These are phyloP conservation scores for Aspergillus spinulosporus DNA, from an alignment of 2,329 filamentous ascomycete species.

Conservation along the genomic window DNA sequence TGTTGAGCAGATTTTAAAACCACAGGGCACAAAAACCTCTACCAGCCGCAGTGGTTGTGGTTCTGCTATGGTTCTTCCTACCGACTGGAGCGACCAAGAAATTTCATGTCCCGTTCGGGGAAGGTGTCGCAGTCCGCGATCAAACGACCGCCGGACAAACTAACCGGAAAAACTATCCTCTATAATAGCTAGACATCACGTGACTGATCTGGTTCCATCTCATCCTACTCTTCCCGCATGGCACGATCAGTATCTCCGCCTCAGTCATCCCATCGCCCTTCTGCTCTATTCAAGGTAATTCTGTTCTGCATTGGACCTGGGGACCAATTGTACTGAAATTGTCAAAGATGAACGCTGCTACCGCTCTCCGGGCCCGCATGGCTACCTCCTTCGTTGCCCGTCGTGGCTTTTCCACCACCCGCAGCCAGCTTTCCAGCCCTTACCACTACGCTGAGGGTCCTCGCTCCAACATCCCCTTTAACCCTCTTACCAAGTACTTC, in stretches of 20 bases:
- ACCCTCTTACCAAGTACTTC: slow-evolving; percentile 88
- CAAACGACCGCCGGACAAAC: slow-evolving; percentile 4
- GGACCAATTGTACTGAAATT: slow-evolving; percentile 44
- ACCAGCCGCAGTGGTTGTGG: slow-evolving; percentile 18
- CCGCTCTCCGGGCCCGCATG: slow-evolving; percentile 62
- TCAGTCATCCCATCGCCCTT: slow-evolving; percentile 23
- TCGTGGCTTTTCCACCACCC: slow-evolving; percentile 92
- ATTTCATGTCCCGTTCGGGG: slow-evolving; percentile 34
- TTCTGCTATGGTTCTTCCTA: slow-evolving; percentile 19
- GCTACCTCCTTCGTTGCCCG: slow-evolving; percentile 72
- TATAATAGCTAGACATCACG: slow-evolving; percentile 11
- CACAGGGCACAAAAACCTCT: slow-evolving; percentile 20
- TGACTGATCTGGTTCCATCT: slow-evolving; percentile 24
- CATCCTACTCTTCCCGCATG: slow-evolving; percentile 23
- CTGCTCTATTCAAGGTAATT: slow-evolving; percentile 36
- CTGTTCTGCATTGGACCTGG: slow-evolving; percentile 8
- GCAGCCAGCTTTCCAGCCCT: slow-evolving; percentile 78
- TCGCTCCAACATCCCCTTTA: slow-evolving; percentile 94
- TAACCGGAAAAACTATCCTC: slow-evolving; percentile 24
- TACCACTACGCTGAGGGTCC: slow-evolving; percentile 99
- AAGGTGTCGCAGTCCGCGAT: slow-evolving; percentile 27
- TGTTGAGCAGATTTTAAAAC: slow-evolving; percentile 21
- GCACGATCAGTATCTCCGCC: slow-evolving; percentile 18
- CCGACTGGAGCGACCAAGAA: slow-evolving; percentile 27
- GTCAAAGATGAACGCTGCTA: slow-evolving; percentile 73